phyloP scores from a whole-genome alignment of 441 rosid genomes.

The Aleurites moluccanus region DNA sequence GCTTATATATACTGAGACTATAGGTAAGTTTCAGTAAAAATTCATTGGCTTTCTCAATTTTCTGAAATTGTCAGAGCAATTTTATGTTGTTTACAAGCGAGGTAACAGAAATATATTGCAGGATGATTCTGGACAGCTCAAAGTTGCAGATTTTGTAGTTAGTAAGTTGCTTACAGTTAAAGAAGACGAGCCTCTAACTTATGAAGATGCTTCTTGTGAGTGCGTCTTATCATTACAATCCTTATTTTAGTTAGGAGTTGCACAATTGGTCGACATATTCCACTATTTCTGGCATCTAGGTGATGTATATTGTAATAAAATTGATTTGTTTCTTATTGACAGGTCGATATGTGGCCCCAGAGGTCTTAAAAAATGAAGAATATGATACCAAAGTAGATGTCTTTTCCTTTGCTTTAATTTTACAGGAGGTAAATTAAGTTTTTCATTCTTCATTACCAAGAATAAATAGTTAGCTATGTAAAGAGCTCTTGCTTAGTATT shows the following conservation, averaged over 20 bases:
- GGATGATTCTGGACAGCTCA: slow-evolving; percentile 91
- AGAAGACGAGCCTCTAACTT: slow-evolving; percentile 70
- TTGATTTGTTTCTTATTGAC: slow-evolving; percentile 28
- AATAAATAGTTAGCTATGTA: too few species aligned
- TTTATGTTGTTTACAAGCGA: slow-evolving; percentile 36
- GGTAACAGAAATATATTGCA: slow-evolving; percentile 78
- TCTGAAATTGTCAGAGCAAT: slow-evolving; percentile 30
- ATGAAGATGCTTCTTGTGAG: slow-evolving; percentile 74
- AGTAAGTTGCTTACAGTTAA: slow-evolving; percentile 87
- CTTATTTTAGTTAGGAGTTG: slow-evolving; percentile 4
- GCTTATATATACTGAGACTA: slow-evolving; percentile 13
- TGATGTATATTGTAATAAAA: background rate
- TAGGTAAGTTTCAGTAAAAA: slow-evolving; percentile 15
- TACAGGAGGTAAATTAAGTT: slow-evolving; percentile 78
- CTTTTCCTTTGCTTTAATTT: slow-evolving; percentile 87
- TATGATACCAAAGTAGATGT: slow-evolving; percentile 96
- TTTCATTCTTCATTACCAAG: background rate
- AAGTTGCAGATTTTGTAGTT: slow-evolving; percentile 97
- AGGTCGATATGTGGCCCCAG: slow-evolving; percentile 94
- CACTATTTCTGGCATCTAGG: too few species aligned
- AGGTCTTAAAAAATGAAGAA: slow-evolving; percentile 66
- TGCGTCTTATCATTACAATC: slow-evolving; percentile 19
- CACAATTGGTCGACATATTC: background rate
- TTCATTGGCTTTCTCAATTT: slow-evolving; percentile 29
- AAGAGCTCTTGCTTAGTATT: background rate